Percentiles rank a stretch among this genome's conserved stretches.
phyloP scores from a whole-genome alignment of 73 alveolate species.

The Stentor coeruleus region DNA sequence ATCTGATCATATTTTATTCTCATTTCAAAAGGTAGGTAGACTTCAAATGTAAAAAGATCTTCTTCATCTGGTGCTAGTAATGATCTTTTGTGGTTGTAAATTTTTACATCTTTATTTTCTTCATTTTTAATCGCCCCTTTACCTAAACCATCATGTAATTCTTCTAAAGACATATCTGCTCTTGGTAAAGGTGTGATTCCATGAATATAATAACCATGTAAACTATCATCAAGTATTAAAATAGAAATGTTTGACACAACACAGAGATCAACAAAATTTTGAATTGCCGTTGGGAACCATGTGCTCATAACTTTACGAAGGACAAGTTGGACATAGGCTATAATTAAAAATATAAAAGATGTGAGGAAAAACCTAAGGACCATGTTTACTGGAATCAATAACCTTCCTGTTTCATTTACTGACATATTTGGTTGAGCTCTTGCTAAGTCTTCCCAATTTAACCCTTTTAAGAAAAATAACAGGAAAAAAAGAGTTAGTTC shows the following conservation, averaged over 20 bases:
- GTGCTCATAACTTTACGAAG: constrained; percentile 57
- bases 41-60: constrained; percentile 86
- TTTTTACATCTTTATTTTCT: too few relatives aligned
- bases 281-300: constrained; percentile 68
- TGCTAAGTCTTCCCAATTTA: constrained; percentile 50
- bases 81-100: constrained; percentile 80
- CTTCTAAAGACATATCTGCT: constrained; percentile 80
- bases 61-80: constrained; percentile 55
- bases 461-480: constrained; percentile 58
- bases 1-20: constrained; percentile 57
- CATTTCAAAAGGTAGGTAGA: constrained; percentile 69
- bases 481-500: constrained; percentile 62
- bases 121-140: constrained; percentile 75
- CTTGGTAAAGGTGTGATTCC: constrained; percentile 91
- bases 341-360: constrained; percentile 56
- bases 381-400: constrained; percentile 53
- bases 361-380: constrained; percentile 74
- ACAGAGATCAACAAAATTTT: constrained; percentile 92
- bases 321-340: constrained; percentile 68
- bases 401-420: neutral
- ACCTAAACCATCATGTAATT: constrained; percentile 69
- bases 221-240: constrained; percentile 82
- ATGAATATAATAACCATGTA: constrained; percentile 96
- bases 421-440: constrained; percentile 49
- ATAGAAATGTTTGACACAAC: constrained; percentile 87